Percentiles rank a stretch among this genome's conserved stretches.
phyloP scores from a whole-genome alignment of 208 protist genomes.

The Crithidia expoeki region DNA sequence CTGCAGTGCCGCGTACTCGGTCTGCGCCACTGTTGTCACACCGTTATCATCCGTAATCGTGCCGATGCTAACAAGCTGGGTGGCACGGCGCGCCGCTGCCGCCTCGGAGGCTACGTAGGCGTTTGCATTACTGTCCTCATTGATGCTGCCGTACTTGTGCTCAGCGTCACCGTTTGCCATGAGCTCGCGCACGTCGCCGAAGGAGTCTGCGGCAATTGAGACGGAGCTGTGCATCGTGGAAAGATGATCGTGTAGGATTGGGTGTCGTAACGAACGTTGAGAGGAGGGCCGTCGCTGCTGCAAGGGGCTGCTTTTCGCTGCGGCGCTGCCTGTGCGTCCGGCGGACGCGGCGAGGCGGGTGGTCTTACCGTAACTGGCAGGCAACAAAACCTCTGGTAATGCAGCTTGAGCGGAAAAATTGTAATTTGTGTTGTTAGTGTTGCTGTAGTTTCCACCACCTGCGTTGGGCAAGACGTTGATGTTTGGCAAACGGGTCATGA shows the following conservation, averaged over 20 bases:
- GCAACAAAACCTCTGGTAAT: slow-evolving; percentile 34
- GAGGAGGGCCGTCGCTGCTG: background rate
- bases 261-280: slow-evolving; percentile 4
- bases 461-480: slow-evolving; percentile 2
- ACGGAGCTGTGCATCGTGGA: background rate
- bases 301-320: background rate
- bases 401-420: background rate
- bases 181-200: slow-evolving; percentile 9
- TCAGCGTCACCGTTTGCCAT: background rate
- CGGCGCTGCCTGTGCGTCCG: background rate
- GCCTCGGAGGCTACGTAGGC: background rate
- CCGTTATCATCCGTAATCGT: slow-evolving; percentile 83
- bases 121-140: background rate
- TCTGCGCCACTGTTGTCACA: slow-evolving; percentile 45
- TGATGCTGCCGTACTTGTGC: background rate
- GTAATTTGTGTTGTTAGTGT: background rate
- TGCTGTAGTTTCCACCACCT: background rate
- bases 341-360: slow-evolving; percentile 29
- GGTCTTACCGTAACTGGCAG: slow-evolving; percentile 55
- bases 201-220: background rate
- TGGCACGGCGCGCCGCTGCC: slow-evolving; percentile 30
- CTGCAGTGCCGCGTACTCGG: slow-evolving; percentile 54
- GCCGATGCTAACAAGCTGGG: slow-evolving; percentile 53
- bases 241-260: slow-evolving; percentile 28
- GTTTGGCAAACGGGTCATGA: background rate